Evolutionary conservation across 345 rosid genomes (phyloP), one percentile per base, ranked within the genome.

Genomic region (Gossypium anomalum): DNA sequence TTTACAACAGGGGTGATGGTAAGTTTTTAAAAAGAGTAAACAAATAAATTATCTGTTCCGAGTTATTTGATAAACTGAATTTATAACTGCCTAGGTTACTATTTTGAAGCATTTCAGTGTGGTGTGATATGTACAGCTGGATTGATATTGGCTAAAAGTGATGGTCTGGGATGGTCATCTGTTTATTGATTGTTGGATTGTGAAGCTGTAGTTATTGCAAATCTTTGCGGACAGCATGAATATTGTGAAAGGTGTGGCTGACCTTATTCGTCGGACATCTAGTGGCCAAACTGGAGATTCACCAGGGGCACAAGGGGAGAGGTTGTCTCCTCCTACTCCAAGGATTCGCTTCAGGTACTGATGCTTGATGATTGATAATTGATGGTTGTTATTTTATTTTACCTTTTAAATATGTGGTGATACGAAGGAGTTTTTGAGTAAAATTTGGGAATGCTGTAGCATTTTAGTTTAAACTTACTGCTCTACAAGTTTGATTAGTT

Each of bases 231-330:
- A 64, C 75, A 83, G 77, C 78, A 90, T 90, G 94, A 90, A 90
- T 79, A 88, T 90, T 34, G 92, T 90, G 23, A 90, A 87, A 83
- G 92, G 94, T 65, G 92, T 90, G 64, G 94, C 94, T 23, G 92
- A 88, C 80, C 90, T 90, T 70, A 86, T 90, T 53, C 90, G 94
- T 58, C 83, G 92, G 82, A 79, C 89, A 38, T 84, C 92, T 59
- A 69, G 84, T 74, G 75, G 80, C 71, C 83, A 80, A 70, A 60
- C 81, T 68, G 87, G 80, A 56, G 90, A 86, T 62, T 86, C 89
- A 27, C 13, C 83, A 2, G 86, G 87, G 59, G 68, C 79, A 52
- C 80, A 79, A 2, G 60, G 75, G 20, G 90, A 79, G 74, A 86
- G 84, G 80, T 82, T 87, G 75, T 74, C 83, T 51, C 88, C 87